phyloP scores from a whole-genome alignment of 1,284 basidiomycete species.

The Schizopora paradoxa region DNA sequence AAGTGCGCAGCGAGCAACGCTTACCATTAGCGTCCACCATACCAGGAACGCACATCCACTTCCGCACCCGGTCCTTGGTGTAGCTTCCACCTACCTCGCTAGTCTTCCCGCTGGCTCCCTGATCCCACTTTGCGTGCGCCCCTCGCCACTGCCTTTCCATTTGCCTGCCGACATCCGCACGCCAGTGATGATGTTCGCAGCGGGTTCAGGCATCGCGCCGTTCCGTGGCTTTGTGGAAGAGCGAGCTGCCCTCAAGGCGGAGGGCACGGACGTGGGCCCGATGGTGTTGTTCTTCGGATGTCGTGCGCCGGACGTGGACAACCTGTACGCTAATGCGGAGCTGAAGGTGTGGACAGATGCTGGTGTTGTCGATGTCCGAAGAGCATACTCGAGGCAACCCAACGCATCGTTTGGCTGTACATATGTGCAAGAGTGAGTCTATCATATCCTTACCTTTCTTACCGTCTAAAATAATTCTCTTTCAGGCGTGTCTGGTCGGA shows the following conservation, averaged over 20 bases:
- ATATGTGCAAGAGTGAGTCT: constrained; percentile 45
- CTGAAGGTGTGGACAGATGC: constrained; percentile 38
- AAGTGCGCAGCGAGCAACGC: constrained; percentile 38
- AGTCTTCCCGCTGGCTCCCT: constrained; percentile 37
- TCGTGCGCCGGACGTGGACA: constrained; percentile 38
- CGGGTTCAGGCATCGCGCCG: constrained; percentile 46
- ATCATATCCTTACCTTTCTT: background rate
- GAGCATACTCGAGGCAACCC: constrained; percentile 40
- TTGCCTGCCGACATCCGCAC: constrained; percentile 38
- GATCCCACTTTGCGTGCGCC: constrained; percentile 42
- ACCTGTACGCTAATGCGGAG: constrained; percentile 35
- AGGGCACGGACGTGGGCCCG: constrained; percentile 39
- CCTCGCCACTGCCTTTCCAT: constrained; percentile 40
- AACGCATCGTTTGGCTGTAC: constrained; percentile 39
- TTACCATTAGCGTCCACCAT: constrained; percentile 46
- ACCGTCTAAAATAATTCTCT: background rate
- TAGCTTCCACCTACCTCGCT: constrained; percentile 45
- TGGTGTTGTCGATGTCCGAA: constrained; percentile 46
- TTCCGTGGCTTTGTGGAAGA: constrained; percentile 53
- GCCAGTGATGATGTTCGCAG: constrained; percentile 46
- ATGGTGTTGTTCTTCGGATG: constrained; percentile 48
- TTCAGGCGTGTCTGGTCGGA: constrained; percentile 43
- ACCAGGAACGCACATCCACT: too few species aligned
- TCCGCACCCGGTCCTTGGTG: constrained; percentile 36
- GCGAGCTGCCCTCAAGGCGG: constrained; percentile 41